Conservation (phyloP, 1,284 basidiomycete genomes). For the Termitomyces sp. region DNA sequence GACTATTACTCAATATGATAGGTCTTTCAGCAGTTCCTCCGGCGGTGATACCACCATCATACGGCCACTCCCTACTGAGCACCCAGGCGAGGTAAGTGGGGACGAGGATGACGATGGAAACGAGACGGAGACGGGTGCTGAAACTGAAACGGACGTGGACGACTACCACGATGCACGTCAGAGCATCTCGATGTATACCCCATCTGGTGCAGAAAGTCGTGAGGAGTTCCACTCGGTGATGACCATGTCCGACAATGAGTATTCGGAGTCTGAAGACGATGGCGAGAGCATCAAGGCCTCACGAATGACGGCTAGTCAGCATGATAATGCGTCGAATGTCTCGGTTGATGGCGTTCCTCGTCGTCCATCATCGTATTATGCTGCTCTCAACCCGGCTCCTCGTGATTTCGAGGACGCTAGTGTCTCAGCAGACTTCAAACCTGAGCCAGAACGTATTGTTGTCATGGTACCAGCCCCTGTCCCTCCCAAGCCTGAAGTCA, state of each 20-base stretch:
- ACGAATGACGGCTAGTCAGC: constrained; percentile 26
- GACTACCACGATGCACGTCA: constrained; percentile 82
- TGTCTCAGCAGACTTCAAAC: constrained; percentile 31
- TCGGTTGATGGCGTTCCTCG: constrained; percentile 17
- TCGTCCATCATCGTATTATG: constrained; percentile 32
- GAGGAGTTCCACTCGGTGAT: constrained; percentile 75
- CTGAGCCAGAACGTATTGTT: constrained; percentile 28
- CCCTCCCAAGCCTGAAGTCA: constrained; percentile 53
- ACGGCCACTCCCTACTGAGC: constrained; percentile 29
- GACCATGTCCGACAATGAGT: constrained; percentile 68
- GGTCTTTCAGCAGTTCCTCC: constrained; percentile 31
- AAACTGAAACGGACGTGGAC: constrained; percentile 64
- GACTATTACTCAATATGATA: constrained; percentile 43
- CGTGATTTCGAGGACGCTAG: constrained; percentile 32
- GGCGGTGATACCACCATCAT: constrained; percentile 48
- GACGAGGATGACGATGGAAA: constrained; percentile 46
- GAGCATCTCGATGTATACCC: constrained; percentile 63
- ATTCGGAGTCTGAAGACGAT: constrained; percentile 49
- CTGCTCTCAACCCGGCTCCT: constrained; percentile 21
- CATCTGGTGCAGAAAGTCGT: constrained; percentile 38
- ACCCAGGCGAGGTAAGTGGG: constrained; percentile 26
- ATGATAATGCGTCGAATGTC: constrained; percentile 21
- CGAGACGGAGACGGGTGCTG: constrained; percentile 45
- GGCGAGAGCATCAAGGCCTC: constrained; percentile 66
- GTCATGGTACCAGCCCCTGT: constrained; percentile 19